Base-by-base conservation (phyloP, 805 yeast genomes). In the Vanderwaltozyma tropicalis region DNA sequence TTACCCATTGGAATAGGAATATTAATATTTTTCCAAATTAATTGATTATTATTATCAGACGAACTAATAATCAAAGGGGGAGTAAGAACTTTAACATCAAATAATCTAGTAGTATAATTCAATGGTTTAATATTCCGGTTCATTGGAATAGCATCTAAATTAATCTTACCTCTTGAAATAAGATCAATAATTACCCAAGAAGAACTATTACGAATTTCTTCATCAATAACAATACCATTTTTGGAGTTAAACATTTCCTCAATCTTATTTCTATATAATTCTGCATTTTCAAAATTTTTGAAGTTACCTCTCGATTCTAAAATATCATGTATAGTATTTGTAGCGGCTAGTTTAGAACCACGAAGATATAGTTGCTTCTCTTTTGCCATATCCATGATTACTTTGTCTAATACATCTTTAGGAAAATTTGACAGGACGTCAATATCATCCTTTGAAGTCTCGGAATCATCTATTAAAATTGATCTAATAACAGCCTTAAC, bases 21-120 rank as follows among this genome's bases (percentile, higher is more conserved):
- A 38, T 33, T 44, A 37, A 5, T 40, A 18, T 15, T 35, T 20
- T 18, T 35, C 26, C 34, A 38, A 12, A 18, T 51, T 34, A n/a
- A 40, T 31, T 16, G 35, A 13, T 15, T 28, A 15, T 34, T 42
- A 32, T 28, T 46, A 10, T 32, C 15, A 13, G 25, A 36, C 63
- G 60, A 17, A 70, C 53, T 17, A 73, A 66, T 18, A 77, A 74
- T 52, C 74, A 94, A 53, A 77, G 80, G 49, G 71, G 85, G 34
- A 73, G 69, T 54, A 68, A 78, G 30, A 69, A 58, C 45, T n/a
- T 47, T 74, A 45, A 79, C 74, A 43, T 84, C 94, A 29, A 83
- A 71, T 15, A 74, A 65, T 43, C 95, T 70, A 1, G 95, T 81
- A 28, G 80, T 80, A 53, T 87, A 88, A 11, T 84, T 79, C 26